Percentiles rank a stretch among this genome's conserved stretches.
Evolutionary conservation across 106 monocot genomes (phyloP).

Genomic region (Acorus gramineus): DNA sequence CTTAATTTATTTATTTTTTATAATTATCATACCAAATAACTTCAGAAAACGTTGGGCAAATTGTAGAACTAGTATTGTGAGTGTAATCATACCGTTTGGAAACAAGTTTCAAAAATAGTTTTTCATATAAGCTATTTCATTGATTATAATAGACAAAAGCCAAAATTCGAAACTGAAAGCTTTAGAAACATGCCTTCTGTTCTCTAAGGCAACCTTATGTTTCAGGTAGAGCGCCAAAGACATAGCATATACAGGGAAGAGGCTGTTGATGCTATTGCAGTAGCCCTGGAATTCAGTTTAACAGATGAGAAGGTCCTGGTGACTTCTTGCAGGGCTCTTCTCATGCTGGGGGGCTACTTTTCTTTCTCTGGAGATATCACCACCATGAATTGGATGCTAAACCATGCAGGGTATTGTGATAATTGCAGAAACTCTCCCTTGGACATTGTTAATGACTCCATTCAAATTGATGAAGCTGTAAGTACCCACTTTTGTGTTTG

Average conservation of each 20-base stretch:
- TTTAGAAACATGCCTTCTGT: background rate
- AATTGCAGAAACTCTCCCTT: background rate
- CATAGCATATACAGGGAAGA: constrained; percentile 38
- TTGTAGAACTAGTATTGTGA: too few relatives aligned
- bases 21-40: too few relatives aligned
- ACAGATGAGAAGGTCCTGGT: constrained; percentile 14
- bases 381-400: constrained; percentile 23
- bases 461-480: constrained; percentile 13
- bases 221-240: constrained; percentile 20
- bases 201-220: background rate
- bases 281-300: constrained; percentile 26
- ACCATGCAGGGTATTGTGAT: constrained; percentile 31
- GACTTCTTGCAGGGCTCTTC: constrained; percentile 32
- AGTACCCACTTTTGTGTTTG: too few relatives aligned
- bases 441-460: background rate
- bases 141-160: too few relatives aligned
- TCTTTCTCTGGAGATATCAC: constrained; percentile 28
- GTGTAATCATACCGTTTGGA: too few relatives aligned
- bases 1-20: too few relatives aligned
- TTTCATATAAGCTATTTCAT: too few relatives aligned
- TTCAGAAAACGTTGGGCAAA: too few relatives aligned
- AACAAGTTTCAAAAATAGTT: too few relatives aligned
- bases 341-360: constrained; percentile 33
- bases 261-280: constrained; percentile 30
- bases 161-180: too few relatives aligned